Base-by-base conservation (phyloP, 2,329 filamentous ascomycete genomes). In the Simplicillium sp. region DNA sequence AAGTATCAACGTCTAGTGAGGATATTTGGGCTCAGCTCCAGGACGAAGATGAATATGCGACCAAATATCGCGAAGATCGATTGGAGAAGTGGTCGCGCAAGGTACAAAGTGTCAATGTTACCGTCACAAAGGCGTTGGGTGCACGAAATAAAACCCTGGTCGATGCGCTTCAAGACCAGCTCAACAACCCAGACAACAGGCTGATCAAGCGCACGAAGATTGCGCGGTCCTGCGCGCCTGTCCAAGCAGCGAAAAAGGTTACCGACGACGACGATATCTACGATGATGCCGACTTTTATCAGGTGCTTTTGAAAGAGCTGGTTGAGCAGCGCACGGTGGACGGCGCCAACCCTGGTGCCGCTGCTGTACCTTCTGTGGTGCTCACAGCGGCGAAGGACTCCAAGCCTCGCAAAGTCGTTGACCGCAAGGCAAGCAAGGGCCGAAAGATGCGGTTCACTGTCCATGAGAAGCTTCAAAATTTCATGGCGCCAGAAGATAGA, bases 401-500 rank as follows among this genome's bases (percentile, higher is more conserved):
- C 41, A 94, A 90, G 69, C 74, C 83, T 44, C 84, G 84, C 63
- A 84, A 86, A 56, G 76, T 82, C 25, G 85, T 97, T 4, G 92
- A 98, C 59, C 89, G 89, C 15, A 92, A 89, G 58, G 92, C 92
- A 1, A 94, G 87, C 58, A 97, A 97, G 64, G 92, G 92, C 6
- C 73, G 92, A 38, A 96, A 96, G 67, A 77, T 98, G 73, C 75
- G 87, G 32, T 98, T 90, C 63, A 92, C 86, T 13, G 87, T 96
- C 36, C 89, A 97, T 57, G 90, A 97, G 67, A 97, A 97, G 68
- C 63, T 98, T 55, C 87, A 95, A 66, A 96, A 96, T 61, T 97
- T 97, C 57, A 96, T 96, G 88, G 89, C 89, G 11, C 82, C 88
- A 0, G 87, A 96, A 59, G 85, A 94, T 57, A 71, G 86, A 40